These are phyloP conservation scores for Ormosia emarginata DNA, from an alignment of 306 rosid species.

Conservation along the genomic window DNA sequence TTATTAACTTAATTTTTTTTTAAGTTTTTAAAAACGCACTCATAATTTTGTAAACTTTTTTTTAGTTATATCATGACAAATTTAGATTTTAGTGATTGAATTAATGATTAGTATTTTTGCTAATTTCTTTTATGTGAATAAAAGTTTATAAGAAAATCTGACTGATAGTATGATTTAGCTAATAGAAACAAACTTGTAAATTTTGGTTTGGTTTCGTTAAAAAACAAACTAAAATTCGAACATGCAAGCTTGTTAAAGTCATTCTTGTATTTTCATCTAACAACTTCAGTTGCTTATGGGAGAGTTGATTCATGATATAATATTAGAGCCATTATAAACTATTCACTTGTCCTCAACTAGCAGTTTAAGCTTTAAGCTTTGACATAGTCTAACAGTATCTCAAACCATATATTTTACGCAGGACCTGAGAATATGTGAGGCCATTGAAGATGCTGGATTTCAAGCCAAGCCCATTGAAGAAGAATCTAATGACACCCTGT, in stretches of 20 bases:
- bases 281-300: no score
- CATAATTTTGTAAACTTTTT: neutral
- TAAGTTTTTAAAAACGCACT: no score
- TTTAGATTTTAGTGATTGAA: neutral
- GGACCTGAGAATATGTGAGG: slow-evolving; percentile 57
- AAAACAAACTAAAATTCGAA: neutral
- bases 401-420: neutral
- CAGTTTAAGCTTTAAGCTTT: no score
- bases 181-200: neutral
- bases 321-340: no score
- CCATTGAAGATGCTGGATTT: slow-evolving; percentile 73
- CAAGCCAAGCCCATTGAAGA: slow-evolving; percentile 44
- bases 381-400: neutral
- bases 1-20: no score
- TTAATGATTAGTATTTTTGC: neutral
- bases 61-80: no score
- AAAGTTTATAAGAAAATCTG: no score
- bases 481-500: slow-evolving; percentile 11
- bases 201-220: neutral
- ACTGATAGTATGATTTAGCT: neutral
- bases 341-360: no score
- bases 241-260: neutral
- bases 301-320: no score
- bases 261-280: no score
- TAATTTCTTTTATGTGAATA: neutral